Percentiles rank a stretch among this genome's conserved stretches.
Conservation (phyloP, 169 alveolate species). For the Eimeria sp. region DNA sequence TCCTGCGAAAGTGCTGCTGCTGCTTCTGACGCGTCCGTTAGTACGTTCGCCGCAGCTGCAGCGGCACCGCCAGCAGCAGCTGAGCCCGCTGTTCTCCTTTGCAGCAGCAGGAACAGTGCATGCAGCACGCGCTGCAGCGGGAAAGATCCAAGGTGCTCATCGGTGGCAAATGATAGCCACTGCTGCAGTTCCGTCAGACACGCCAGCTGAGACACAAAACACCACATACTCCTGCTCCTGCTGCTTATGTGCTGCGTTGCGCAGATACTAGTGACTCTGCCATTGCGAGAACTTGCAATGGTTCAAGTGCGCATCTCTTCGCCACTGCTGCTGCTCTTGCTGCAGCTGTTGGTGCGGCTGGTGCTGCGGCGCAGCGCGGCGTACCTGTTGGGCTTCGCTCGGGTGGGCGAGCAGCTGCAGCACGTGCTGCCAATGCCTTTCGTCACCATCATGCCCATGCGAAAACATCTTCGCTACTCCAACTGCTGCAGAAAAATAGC, state of each 20-base stretch:
- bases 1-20: conserved; percentile 27
- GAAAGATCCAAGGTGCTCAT: conserved; percentile 74
- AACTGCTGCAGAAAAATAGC: not conserved
- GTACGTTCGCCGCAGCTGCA: not conserved
- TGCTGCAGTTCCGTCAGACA: conserved; percentile 78
- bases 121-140: conserved; percentile 71
- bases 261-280: not conserved
- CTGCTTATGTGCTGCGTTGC: not conserved
- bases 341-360: not conserved
- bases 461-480: conserved; percentile 2
- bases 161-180: conserved; percentile 80
- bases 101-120: conserved; percentile 73
- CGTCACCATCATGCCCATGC: conserved; percentile 8
- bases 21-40: not conserved
- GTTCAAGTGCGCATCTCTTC: not conserved
- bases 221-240: not conserved
- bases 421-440: conserved; percentile 61
- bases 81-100: conserved; percentile 35
- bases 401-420: conserved; percentile 72
- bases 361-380: not conserved
- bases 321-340: conserved; percentile 1
- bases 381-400: conserved; percentile 59
- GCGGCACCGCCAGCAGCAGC: conserved; percentile 10
- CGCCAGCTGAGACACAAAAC: conserved; percentile 57
- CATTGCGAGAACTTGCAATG: not conserved